Evolutionary conservation across 73 alveolate genomes (phyloP), one percentile per base, ranked within the genome.

Genomic region (Breviolum minutum): DNA sequence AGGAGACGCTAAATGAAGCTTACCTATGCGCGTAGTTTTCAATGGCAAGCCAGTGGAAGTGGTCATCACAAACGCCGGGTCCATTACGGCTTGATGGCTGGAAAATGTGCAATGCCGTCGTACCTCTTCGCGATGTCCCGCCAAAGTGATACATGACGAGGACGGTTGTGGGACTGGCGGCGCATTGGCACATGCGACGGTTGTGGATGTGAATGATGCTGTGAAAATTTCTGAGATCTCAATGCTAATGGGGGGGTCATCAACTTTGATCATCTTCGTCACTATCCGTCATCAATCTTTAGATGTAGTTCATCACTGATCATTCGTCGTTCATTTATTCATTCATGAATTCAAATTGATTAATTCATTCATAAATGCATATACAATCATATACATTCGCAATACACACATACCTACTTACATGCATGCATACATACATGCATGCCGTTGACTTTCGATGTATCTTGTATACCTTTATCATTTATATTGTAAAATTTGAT

Each of bases 41-140:
- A 2, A 40, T 40, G 54, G 54, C 54, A 3, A 2, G 54, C 54
- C 54, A 3, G 54, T 40, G 54, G 54, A 40, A 40, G 54, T 40
- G 54, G 5, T 24, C 27, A 24, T 69, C 19, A 16, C 79, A 0
- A 1, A 69, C 79, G 26, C 26, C n/a, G n/a, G n/a, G n/a, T 24
- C 27, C 19, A 69, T 69, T 22, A 22, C 60, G 61, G 32, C 60
- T 24, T 20, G 20, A 61, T 8, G 61, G 11, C 7, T 6, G 27
- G 3, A 54, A 22, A n/a, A 8, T 8, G 91, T 14, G 17, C 29
- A 13, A 16, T 54, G 10, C 62, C n/a, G 63, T 60, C 26, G 54
- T 24, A 63, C 96, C 86, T 89, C 96, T 69, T 87, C 62, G 69
- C 95, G 95, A 74, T 87, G 95, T 61, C 68, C 95, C 48, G 84